Evolutionary conservation across 75 land plant species (phyloP).

Genomic region (Cryptomeria japonica): DNA sequence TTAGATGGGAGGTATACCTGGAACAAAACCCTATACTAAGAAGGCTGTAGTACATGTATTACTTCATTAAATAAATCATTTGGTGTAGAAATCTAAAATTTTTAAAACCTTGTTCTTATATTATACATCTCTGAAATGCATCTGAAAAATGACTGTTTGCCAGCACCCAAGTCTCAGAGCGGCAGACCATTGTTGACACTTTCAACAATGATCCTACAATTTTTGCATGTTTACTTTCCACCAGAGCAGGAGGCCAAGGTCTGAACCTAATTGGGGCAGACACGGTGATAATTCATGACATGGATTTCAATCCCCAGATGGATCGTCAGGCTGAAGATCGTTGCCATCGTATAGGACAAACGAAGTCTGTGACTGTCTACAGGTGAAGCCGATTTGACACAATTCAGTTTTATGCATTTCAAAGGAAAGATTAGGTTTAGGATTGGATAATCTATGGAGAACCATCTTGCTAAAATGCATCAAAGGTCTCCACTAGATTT

Average conservation of each 20-base stretch:
- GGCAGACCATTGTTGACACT: constrained; percentile 89
- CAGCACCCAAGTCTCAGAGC: constrained; percentile 94
- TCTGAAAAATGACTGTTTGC: neutral
- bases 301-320: constrained; percentile 99
- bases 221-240: constrained; percentile 96
- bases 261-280: constrained; percentile 95
- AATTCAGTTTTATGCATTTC: neutral
- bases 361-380: constrained; percentile 90
- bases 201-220: constrained; percentile 89
- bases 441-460: neutral
- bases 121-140: neutral
- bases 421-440: neutral
- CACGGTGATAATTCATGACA: constrained; percentile 96
- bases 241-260: constrained; percentile 99
- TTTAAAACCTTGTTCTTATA: neutral
- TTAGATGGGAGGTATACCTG: constrained; percentile 89
- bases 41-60: neutral
- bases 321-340: constrained; percentile 99
- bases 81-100: neutral
- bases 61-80: neutral
- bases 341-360: constrained; percentile 97
- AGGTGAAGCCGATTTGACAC: constrained; percentile 34
- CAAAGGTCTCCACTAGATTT: neutral
- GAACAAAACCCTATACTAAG: neutral
- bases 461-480: neutral